These are phyloP conservation scores for Naganishia vaughanmartiniae DNA, from an alignment of 768 basidiomycete genomes.

Conservation along the genomic window DNA sequence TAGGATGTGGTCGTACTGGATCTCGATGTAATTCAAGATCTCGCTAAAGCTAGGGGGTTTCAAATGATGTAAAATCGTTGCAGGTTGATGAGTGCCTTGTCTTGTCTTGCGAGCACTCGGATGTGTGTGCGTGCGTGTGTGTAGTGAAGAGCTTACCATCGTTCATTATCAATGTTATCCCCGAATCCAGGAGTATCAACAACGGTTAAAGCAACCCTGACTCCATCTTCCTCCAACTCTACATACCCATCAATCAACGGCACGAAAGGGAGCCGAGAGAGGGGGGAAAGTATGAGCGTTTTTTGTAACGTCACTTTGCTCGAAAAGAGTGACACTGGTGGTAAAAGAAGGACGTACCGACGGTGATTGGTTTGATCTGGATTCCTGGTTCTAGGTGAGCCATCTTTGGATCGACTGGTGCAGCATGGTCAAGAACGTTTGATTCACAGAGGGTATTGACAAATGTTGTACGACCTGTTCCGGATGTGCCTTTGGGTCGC, in stretches of 20 bases:
- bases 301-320: no score
- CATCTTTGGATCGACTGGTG: conserved; percentile 64
- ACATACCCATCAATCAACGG: conserved; percentile 5
- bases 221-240: conserved; percentile 98
- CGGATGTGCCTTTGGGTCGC: conserved; percentile 78
- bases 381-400: conserved; percentile 93
- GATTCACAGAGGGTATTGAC: conserved; percentile 99
- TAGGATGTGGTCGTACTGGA: conserved; percentile 97
- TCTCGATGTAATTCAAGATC: conserved; percentile 92
- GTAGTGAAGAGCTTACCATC: conserved; percentile 65
- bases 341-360: conserved; percentile 59
- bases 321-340: no score
- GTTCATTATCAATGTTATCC: conserved; percentile 98
- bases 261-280: not conserved
- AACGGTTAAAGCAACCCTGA: conserved; percentile 94
- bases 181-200: conserved; percentile 99
- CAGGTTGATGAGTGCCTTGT: conserved; percentile 14
- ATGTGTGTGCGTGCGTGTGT: no score
- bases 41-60: conserved; percentile 74
- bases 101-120: not conserved
- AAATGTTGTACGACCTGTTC: conserved; percentile 95
- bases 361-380: conserved; percentile 88
- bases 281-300: conserved; percentile 43
- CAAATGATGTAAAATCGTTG: not conserved
- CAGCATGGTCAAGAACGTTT: conserved; percentile 63